These are phyloP conservation scores for Diaporthe citrichinensis DNA, from an alignment of 2,329 filamentous ascomycete species.

Conservation along the genomic window DNA sequence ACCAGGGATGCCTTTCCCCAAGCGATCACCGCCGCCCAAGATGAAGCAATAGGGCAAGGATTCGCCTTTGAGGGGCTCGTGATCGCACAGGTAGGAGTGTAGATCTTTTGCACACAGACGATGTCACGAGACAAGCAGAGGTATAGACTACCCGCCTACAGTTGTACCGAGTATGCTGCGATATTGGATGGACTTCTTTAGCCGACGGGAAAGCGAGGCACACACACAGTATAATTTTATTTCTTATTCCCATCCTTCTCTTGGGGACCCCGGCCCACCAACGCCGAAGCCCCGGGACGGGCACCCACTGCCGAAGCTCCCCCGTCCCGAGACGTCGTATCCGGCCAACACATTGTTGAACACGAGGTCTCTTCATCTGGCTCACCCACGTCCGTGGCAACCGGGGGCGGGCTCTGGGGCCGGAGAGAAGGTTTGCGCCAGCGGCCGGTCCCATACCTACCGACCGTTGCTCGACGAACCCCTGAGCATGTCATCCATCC, in stretches of 20 bases:
- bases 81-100: conserved; percentile 17
- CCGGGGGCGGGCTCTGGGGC: conserved; percentile 8
- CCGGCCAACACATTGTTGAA: conserved; percentile 8
- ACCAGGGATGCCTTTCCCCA: conserved; percentile 24
- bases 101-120: conserved; percentile 15
- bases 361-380: conserved; percentile 14
- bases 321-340: conserved; percentile 32
- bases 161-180: neutral
- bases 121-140: conserved; percentile 11
- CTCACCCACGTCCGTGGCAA: conserved; percentile 25
- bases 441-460: conserved; percentile 26
- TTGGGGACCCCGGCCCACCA: conserved; percentile 23
- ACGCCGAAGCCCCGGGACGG: conserved; percentile 26
- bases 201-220: conserved; percentile 1
- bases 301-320: conserved; percentile 22
- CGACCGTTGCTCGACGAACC: conserved; percentile 3
- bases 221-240: neutral
- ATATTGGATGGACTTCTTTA: conserved; percentile 14
- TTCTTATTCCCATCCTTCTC: neutral
- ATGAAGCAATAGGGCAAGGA: conserved; percentile 29
- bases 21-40: neutral
- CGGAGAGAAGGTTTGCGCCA: conserved; percentile 33
- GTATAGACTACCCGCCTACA: conserved; percentile 5
- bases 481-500: conserved; percentile 24
- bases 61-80: conserved; percentile 14